Conservation (phyloP, 495 filamentous ascomycete species). For the Talaromyces thailandensis region DNA sequence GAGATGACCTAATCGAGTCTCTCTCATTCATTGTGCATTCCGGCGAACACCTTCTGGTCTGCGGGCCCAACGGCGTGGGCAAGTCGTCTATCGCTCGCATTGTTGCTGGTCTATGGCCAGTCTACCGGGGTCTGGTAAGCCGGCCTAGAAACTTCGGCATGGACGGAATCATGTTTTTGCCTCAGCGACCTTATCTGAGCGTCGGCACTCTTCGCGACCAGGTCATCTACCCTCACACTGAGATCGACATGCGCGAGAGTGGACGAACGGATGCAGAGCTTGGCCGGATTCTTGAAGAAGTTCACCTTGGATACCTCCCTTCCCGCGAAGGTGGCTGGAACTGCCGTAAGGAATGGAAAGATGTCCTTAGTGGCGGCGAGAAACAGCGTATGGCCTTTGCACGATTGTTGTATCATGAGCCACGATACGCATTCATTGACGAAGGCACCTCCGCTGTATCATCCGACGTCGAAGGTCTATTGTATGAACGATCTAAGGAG, state of each 20-base stretch:
- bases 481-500: constrained; percentile 89
- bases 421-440: constrained; percentile 86
- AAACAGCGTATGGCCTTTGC: constrained; percentile 94
- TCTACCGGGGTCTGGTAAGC: constrained; percentile 85
- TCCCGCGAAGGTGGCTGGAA: constrained; percentile 95
- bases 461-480: constrained; percentile 85
- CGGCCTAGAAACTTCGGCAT: constrained; percentile 70
- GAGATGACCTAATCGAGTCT: constrained; percentile 82
- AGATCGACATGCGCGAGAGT: constrained; percentile 83
- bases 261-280: constrained; percentile 67
- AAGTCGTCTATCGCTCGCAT: constrained; percentile 87
- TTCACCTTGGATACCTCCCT: constrained; percentile 78
- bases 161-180: constrained; percentile 96
- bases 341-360: constrained; percentile 95
- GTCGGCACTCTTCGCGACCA: constrained; percentile 95
- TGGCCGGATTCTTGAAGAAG: constrained; percentile 67
- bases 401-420: constrained; percentile 87
- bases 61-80: constrained; percentile 89
- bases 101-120: constrained; percentile 90
- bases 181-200: constrained; percentile 87
- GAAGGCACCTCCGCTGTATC: constrained; percentile 92
- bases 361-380: constrained; percentile 93
- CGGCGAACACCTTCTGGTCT: constrained; percentile 90
- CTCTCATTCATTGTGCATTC: constrained; percentile 79
- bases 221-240: constrained; percentile 95